These are phyloP conservation scores for Yamadazyma spencermartinsiae DNA, from an alignment of 1,139 yeast species.

Conservation along the genomic window DNA sequence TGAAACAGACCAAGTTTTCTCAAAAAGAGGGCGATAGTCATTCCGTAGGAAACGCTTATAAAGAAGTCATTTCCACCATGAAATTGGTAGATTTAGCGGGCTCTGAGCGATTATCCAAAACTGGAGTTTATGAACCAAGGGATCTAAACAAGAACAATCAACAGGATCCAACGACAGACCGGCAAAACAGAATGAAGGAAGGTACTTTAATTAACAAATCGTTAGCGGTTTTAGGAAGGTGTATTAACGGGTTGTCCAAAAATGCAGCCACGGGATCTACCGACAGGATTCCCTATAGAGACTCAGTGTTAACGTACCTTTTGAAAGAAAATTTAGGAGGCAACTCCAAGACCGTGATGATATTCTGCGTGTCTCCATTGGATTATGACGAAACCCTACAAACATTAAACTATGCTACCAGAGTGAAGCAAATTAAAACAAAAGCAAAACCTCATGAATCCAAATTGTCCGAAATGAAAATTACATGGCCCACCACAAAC, in stretches of 20 bases:
- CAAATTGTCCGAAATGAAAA: slow-evolving; percentile 29
- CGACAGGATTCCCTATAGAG: slow-evolving; percentile 61
- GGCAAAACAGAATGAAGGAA: slow-evolving; percentile 70
- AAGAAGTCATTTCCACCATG: slow-evolving; percentile 56
- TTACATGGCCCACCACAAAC: slow-evolving; percentile 34
- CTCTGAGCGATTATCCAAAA: slow-evolving; percentile 65
- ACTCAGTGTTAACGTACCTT: slow-evolving; percentile 70
- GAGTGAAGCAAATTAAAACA: slow-evolving; percentile 69
- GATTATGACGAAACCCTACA: slow-evolving; percentile 75
- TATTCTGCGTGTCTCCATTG: slow-evolving; percentile 73
- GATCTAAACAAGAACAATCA: no score
- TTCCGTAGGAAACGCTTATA: slow-evolving; percentile 50
- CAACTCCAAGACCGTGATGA: slow-evolving; percentile 73
- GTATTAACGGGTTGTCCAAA: slow-evolving; percentile 58
- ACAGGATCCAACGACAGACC: no score
- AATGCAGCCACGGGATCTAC: slow-evolving; percentile 14
- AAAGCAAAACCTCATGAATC: slow-evolving; percentile 50
- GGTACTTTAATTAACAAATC: slow-evolving; percentile 77
- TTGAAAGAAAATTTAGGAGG: slow-evolving; percentile 74
- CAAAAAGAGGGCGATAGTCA: slow-evolving; percentile 15
- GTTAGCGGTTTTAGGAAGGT: slow-evolving; percentile 72
- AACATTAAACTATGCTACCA: slow-evolving; percentile 72
- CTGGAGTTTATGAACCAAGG: slow-evolving; percentile 60
- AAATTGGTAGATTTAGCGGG: slow-evolving; percentile 83
- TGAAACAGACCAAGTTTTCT: slow-evolving; percentile 54